phyloP scores from a whole-genome alignment of 306 rosid species.

The Medicago ruthenica region DNA sequence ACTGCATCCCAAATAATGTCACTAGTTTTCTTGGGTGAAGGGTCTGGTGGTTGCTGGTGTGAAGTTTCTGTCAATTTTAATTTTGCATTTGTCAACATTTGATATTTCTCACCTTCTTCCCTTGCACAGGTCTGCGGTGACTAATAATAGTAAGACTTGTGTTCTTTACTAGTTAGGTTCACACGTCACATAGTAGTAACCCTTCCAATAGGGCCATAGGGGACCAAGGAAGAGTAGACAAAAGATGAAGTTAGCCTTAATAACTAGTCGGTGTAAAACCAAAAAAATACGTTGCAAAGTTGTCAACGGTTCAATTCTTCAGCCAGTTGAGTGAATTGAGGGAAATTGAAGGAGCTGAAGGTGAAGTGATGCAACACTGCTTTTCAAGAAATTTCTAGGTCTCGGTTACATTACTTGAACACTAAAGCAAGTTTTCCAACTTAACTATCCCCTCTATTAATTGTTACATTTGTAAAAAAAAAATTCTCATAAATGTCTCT shows the following conservation, averaged over 20 bases:
- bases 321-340: background rate
- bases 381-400: background rate
- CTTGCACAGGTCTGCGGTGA: background rate
- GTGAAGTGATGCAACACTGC: background rate
- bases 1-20: slow-evolving; percentile 6
- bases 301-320: background rate
- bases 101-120: slow-evolving; percentile 22
- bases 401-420: background rate
- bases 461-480: too few relatives aligned
- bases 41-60: slow-evolving; percentile 3
- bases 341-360: background rate
- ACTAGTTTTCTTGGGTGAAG: slow-evolving; percentile 10
- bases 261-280: slow-evolving; percentile 30
- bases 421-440: background rate
- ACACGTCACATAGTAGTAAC: background rate
- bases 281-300: slow-evolving; percentile 3
- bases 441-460: too few relatives aligned
- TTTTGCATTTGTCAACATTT: slow-evolving; percentile 15
- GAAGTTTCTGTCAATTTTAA: slow-evolving; percentile 37
- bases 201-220: background rate
- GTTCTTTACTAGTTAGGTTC: background rate
- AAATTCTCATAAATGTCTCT: too few relatives aligned
- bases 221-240: slow-evolving; percentile 13
- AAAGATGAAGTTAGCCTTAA: slow-evolving; percentile 9
- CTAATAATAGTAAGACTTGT: slow-evolving; percentile 18